A percentile compares a stretch with the other conserved stretches of the same genome.
Conservation (phyloP, 176 grass and related monocot genomes). For the Carex cristatella region DNA sequence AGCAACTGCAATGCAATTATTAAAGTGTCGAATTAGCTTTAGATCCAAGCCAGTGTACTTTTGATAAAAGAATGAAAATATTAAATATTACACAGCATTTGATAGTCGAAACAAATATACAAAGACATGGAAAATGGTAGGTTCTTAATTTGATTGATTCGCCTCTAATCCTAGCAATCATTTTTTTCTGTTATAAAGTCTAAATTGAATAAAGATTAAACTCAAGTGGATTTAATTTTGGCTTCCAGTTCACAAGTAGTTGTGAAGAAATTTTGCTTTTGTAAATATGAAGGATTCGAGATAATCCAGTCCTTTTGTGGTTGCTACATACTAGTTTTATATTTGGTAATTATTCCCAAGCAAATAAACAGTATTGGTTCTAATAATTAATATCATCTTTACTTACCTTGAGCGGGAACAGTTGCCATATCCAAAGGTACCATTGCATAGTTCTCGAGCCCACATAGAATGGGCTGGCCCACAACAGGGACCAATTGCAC, state of each 20-base stretch:
- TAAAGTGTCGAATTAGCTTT: slow-evolving; percentile 16
- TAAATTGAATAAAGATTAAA: background rate
- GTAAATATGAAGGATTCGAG: background rate
- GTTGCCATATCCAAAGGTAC: slow-evolving; percentile 73
- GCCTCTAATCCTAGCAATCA: background rate
- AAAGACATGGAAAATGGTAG: background rate
- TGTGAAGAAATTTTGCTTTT: background rate
- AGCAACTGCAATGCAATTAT: slow-evolving; percentile 40
- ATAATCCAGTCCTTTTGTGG: background rate
- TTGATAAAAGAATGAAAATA: background rate
- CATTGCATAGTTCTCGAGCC: slow-evolving; percentile 95
- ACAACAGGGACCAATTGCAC: slow-evolving; percentile 71
- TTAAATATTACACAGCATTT: background rate
- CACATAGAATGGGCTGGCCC: slow-evolving; percentile 77
- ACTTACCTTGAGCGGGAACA: slow-evolving; percentile 53
- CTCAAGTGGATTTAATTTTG: background rate
- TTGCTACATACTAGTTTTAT: background rate
- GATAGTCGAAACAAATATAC: background rate
- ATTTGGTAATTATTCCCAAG: background rate
- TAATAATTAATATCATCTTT: background rate
- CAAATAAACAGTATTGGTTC: background rate
- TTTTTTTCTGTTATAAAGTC: background rate
- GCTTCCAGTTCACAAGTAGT: background rate
- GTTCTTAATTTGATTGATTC: background rate
- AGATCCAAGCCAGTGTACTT: background rate